Evolutionary conservation across 169 alveolate genomes (phyloP).

Genomic region (Plasmodium adleri): DNA sequence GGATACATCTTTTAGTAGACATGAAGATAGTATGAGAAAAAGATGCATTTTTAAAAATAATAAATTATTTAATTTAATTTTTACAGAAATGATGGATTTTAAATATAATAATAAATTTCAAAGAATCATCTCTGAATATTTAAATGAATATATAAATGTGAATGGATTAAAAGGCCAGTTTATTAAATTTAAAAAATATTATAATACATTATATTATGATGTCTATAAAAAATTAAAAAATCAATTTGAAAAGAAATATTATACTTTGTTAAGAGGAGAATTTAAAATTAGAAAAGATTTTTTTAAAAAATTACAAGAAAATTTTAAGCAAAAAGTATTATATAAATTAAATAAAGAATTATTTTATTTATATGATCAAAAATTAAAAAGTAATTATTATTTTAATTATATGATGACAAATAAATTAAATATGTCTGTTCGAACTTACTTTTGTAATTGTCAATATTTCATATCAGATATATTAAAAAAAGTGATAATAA

Average conservation of each 20-base stretch:
- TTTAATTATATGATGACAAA: conserved; percentile 27
- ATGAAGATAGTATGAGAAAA: neutral
- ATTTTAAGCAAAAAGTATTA: conserved; percentile 1
- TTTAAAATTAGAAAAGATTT: conserved; percentile 8
- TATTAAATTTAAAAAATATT: conserved; percentile 3
- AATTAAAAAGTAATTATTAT: conserved; percentile 33
- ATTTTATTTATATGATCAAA: conserved; percentile 32
- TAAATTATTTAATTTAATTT: neutral
- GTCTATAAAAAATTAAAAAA: conserved; percentile 4
- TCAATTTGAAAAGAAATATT: conserved; percentile 18
- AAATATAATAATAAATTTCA: neutral
- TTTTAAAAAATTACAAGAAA: neutral
- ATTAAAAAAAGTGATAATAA: neutral
- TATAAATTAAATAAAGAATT: conserved; percentile 28
- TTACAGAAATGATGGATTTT: neutral
- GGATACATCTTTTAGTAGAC: neutral
- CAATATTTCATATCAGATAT: conserved; percentile 1
- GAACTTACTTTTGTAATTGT: conserved; percentile 9
- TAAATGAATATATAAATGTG: neutral
- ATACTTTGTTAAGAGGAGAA: neutral
- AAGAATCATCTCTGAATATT: neutral
- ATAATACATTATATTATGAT: neutral
- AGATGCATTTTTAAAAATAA: no score
- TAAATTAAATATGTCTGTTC: conserved; percentile 11
- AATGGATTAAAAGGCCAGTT: neutral